These are phyloP conservation scores for Podosphaera aphanis DNA, from an alignment of 2,329 filamentous ascomycete genomes.

Conservation along the genomic window DNA sequence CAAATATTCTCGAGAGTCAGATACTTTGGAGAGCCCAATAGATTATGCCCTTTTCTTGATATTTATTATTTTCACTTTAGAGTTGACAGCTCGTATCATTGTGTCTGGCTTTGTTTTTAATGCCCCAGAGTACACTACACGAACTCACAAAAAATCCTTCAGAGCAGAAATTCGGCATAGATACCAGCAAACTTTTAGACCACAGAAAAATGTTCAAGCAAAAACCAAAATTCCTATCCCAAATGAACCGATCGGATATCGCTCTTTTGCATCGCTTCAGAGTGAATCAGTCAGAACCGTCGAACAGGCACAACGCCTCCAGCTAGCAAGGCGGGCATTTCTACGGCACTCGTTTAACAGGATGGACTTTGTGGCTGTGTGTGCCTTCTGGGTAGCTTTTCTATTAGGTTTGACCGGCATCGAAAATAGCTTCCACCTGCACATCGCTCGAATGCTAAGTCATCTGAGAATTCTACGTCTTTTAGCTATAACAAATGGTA, in stretches of 20 bases:
- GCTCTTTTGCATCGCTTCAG: constrained; percentile 34
- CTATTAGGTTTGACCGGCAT: constrained; percentile 43
- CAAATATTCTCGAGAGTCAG: constrained; percentile 29
- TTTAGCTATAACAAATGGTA: constrained; percentile 80
- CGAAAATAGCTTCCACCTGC: constrained; percentile 49
- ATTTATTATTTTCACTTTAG: constrained; percentile 75
- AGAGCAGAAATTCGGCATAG: constrained; percentile 53
- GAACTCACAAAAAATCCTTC: constrained; percentile 55
- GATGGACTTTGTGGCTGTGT: constrained; percentile 77
- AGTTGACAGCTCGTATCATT: constrained; percentile 60
- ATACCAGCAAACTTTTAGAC: constrained; percentile 58
- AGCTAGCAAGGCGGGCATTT: constrained; percentile 77
- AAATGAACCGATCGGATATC: constrained; percentile 10
- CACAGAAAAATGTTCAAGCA: constrained; percentile 34
- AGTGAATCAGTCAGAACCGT: constrained; percentile 33
- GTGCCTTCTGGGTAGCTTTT: constrained; percentile 90
- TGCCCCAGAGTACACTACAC: constrained; percentile 73
- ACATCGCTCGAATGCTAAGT: constrained; percentile 88
- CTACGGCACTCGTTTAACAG: constrained; percentile 88
- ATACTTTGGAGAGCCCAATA: constrained; percentile 34
- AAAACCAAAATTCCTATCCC: constrained; percentile 8
- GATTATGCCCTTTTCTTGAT: constrained; percentile 43
- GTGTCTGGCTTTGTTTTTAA: constrained; percentile 89
- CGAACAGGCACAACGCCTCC: constrained; percentile 58
- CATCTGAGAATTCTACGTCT: constrained; percentile 80